Conservation (phyloP, 2,329 filamentous ascomycete genomes). For the Rutstroemia sp. region DNA sequence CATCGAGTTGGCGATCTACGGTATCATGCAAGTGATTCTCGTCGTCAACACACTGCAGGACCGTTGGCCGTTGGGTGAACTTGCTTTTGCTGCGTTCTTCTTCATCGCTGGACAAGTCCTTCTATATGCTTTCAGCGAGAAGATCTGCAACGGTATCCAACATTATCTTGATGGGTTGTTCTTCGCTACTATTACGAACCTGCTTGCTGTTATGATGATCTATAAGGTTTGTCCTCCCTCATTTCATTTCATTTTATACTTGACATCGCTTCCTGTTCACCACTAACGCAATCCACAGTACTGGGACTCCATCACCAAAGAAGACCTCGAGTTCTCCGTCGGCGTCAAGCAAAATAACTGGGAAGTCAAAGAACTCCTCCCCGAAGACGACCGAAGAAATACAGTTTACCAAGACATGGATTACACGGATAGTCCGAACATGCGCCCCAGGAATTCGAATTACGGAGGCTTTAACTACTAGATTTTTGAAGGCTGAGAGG, state of each 20-base stretch:
- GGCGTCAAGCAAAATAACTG: constrained; percentile 93
- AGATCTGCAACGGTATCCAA: constrained; percentile 74
- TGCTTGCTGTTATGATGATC: constrained; percentile 97
- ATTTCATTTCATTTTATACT: neutral
- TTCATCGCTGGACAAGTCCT: constrained; percentile 89
- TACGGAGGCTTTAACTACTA: constrained; percentile 28
- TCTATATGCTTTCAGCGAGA: constrained; percentile 80
- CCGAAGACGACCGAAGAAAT: constrained; percentile 28
- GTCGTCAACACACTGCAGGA: constrained; percentile 88
- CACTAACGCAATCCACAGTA: constrained; percentile 49
- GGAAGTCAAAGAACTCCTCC: constrained; percentile 83
- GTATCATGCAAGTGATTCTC: constrained; percentile 79
- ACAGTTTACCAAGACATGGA: constrained; percentile 29
- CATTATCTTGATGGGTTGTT: constrained; percentile 95
- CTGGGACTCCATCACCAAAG: constrained; percentile 98
- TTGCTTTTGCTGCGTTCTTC: constrained; percentile 83
- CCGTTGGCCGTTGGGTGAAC: constrained; percentile 90
- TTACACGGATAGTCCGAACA: constrained; percentile 18
- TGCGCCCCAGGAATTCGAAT: constrained; percentile 25
- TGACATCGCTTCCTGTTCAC: neutral
- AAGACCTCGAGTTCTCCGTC: constrained; percentile 97
- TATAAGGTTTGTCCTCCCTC: constrained; percentile 66
- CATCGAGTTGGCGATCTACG: constrained; percentile 76
- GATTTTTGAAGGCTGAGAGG: neutral
- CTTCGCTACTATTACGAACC: constrained; percentile 88